These are phyloP conservation scores for Thelonectria discophora DNA, from an alignment of 2,329 filamentous ascomycete species.

Conservation along the genomic window DNA sequence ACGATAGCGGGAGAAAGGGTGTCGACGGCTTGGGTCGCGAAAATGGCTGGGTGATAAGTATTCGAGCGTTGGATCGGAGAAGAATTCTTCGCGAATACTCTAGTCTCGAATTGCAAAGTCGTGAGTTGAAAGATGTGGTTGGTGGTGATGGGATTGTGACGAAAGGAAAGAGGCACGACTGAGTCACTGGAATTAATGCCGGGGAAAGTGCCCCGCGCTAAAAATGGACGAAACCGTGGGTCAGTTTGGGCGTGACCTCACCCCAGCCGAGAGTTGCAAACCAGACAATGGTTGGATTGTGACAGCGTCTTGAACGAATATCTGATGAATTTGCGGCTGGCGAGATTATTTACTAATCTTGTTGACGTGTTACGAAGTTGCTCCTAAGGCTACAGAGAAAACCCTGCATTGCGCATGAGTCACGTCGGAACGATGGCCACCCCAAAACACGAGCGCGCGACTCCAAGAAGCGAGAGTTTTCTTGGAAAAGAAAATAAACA, in stretches of 20 bases:
- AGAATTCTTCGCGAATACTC: background rate
- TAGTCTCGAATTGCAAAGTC: background rate
- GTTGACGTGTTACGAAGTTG: background rate
- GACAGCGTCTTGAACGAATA: too few species aligned
- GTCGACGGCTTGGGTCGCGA: conserved; percentile 9
- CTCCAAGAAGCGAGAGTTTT: too few species aligned
- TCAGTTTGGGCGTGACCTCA: conserved; percentile 14
- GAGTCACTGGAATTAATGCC: conserved; percentile 47
- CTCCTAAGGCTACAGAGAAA: background rate
- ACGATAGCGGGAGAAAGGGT: conserved; percentile 9
- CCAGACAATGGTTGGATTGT: background rate
- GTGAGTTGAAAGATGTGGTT: conserved; percentile 1
- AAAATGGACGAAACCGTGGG: conserved; percentile 16
- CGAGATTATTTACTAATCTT: background rate
- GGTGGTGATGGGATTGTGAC: conserved; percentile 20
- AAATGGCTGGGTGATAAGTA: background rate
- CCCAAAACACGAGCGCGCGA: too few species aligned
- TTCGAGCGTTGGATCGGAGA: background rate
- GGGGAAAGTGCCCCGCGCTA: conserved; percentile 49
- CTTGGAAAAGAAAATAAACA: background rate
- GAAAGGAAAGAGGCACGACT: conserved; percentile 33
- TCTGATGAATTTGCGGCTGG: too few species aligned
- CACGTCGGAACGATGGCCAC: too few species aligned
- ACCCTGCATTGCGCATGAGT: background rate
- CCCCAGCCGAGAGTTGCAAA: background rate